Evolutionary conservation across 2,329 filamentous ascomycete genomes (phyloP), one percentile per base, ranked within the genome.

Genomic region (Nemania sp.): DNA sequence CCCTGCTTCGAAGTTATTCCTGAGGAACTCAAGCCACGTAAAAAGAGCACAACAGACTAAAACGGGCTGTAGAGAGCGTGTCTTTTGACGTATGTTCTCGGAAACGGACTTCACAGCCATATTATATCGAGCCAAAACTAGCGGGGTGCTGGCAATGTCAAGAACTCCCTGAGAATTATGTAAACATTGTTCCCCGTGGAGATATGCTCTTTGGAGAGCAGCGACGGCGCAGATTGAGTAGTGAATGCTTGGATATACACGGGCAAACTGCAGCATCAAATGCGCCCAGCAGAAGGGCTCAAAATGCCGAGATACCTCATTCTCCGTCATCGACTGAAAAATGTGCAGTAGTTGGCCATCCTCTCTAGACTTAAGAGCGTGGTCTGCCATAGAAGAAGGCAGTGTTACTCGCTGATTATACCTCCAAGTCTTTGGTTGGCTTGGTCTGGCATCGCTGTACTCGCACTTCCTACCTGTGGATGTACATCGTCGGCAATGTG

Each of bases 11-110:
- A 47, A 20, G 43, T 47, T 47, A n/a, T 47, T 47, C 18, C 43
- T 20, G n/a, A 47, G 43, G 10, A 47, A 47, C 22, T 47, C 43
- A 5, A 47, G 43, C 43, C 43, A 47, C 8, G 43, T 47, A 8
- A 47, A 47, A 7, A 47, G n/a, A 47, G 43, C 43, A 47, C 43
- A 47, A 22, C 43, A 47, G 43, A 47, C n/a, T 22, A 47, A 47
- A 22, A 47, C 20, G 18, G 43, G 43, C 18, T 20, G 43, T n/a
- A 22, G n/a, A 1, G n/a, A 47, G 43, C 8, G 38, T 43, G 5
- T 15, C 11, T 43, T 43, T 18, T 43, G 43, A 47, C 7, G 22
- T 22, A 47, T 8, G n/a, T 47, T 11, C 32, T 35, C 32, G 32
- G 32, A 35, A 11, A 35, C 32, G 11, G 32, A 35, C 11, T 35